Conservation (phyloP, 1,284 basidiomycete species). For the Athelia sp. region DNA sequence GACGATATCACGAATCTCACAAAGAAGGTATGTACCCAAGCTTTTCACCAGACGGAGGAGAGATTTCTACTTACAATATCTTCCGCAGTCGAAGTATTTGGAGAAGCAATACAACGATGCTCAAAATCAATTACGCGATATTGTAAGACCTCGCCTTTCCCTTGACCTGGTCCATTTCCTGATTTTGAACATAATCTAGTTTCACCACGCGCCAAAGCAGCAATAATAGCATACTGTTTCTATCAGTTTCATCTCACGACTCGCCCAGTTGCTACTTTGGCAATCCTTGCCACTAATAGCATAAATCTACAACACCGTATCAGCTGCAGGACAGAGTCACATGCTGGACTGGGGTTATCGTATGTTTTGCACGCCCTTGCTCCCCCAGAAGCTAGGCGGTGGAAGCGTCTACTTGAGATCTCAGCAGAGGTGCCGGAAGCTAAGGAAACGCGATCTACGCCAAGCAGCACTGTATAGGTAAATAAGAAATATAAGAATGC, state of each 20-base stretch:
- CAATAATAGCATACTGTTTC: conserved; percentile 14
- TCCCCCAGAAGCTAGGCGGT: background rate
- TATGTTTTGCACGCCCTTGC: no score
- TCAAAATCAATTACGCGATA: conserved; percentile 81
- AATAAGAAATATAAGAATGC: conserved; percentile 22
- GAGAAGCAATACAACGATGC: conserved; percentile 91
- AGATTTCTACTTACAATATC: conserved; percentile 1
- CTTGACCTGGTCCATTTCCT: conserved; percentile 3
- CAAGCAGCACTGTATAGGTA: conserved; percentile 19
- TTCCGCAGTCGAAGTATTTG: conserved; percentile 72
- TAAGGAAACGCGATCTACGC: conserved; percentile 25
- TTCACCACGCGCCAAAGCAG: conserved; percentile 57
- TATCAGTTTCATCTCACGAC: no score
- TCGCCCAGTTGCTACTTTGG: no score
- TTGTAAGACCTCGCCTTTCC: conserved; percentile 45
- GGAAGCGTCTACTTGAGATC: background rate
- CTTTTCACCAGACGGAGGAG: conserved; percentile 5
- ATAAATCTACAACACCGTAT: no score
- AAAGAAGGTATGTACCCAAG: conserved; percentile 64
- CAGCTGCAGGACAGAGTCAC: no score
- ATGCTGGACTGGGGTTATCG: no score
- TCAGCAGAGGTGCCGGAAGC: conserved; percentile 13
- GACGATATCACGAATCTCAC: conserved; percentile 77
- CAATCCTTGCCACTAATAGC: no score
- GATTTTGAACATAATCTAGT: conserved; percentile 30